phyloP scores from a whole-genome alignment of 192 early-diverging fungal genomes.

The Umbelopsis ramanniana region DNA sequence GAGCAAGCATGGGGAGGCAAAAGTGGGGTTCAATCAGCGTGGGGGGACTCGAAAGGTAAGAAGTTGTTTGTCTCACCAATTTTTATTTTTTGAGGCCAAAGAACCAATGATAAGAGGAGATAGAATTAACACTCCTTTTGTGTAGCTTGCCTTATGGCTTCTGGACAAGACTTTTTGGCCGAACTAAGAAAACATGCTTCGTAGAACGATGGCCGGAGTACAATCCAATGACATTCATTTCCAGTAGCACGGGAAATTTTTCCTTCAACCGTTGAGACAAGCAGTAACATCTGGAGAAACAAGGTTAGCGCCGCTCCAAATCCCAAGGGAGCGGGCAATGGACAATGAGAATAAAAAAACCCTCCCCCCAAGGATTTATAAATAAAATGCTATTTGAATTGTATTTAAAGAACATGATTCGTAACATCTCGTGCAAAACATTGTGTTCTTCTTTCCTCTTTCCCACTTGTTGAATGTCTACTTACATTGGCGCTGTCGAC shows the following conservation, averaged over 20 bases:
- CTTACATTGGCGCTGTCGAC: slow-evolving; percentile 85
- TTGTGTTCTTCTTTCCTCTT: not conserved
- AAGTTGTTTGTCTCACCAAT: too few relatives aligned
- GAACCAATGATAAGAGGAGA: not conserved
- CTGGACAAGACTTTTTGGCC: slow-evolving; percentile 10
- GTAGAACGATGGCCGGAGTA: not conserved
- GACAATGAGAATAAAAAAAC: not conserved
- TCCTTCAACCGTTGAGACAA: not conserved
- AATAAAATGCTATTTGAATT: not conserved
- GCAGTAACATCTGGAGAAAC: not conserved
- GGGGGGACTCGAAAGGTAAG: not conserved
- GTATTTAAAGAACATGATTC: not conserved
- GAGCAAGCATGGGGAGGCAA: not conserved
- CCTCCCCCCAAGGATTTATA: too few relatives aligned
- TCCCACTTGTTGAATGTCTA: slow-evolving; percentile 40
- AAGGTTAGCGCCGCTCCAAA: slow-evolving; percentile 2
- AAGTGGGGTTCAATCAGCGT: not conserved
- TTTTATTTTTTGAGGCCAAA: too few relatives aligned
- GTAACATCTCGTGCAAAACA: not conserved
- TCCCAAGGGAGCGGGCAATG: not conserved
- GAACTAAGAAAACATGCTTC: not conserved
- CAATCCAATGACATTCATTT: not conserved
- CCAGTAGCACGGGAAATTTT: slow-evolving; percentile 9
- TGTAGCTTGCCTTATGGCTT: not conserved
- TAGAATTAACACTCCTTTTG: not conserved